Conservation (phyloP, 495 filamentous ascomycete species). For the Penicillium goetzii region DNA sequence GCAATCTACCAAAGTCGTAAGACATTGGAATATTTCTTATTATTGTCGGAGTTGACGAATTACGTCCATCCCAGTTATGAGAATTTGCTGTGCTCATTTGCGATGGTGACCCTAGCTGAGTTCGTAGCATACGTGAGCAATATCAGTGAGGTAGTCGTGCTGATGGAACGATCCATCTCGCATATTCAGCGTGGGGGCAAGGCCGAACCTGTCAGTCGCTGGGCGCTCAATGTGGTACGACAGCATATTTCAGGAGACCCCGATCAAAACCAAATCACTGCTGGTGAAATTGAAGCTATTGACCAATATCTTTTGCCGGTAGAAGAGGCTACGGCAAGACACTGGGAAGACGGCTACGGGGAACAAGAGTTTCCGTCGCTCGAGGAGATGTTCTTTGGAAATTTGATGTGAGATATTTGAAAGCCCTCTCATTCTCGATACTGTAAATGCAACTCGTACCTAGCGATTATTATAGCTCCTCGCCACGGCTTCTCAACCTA, state of each 20-base stretch:
- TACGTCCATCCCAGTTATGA: conserved; percentile 27
- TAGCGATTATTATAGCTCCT: neutral
- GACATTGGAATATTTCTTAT: conserved; percentile 16
- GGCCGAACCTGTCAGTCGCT: conserved; percentile 27
- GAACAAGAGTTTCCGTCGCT: conserved; percentile 28
- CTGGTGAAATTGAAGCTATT: neutral
- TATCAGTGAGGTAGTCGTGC: conserved; percentile 3
- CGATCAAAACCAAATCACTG: neutral
- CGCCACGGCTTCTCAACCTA: conserved; percentile 38
- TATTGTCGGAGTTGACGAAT: conserved; percentile 23
- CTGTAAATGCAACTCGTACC: too few species aligned
- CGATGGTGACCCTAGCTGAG: conserved; percentile 25
- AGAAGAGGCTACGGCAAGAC: conserved; percentile 1
- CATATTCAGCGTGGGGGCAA: conserved; percentile 28
- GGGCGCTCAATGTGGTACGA: conserved; percentile 25
- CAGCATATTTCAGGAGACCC: conserved; percentile 16
- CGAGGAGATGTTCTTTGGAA: conserved; percentile 28
- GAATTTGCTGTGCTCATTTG: conserved; percentile 25
- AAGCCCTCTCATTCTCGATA: too few species aligned
- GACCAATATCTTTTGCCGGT: neutral
- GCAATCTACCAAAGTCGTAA: conserved; percentile 16
- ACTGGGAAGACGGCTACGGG: conserved; percentile 18
- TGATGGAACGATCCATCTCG: conserved; percentile 24
- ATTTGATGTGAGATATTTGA: conserved; percentile 11
- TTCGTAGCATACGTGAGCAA: conserved; percentile 17